These are phyloP conservation scores for Leptodontidium sp. DNA, from an alignment of 2,329 filamentous ascomycete species.

Conservation along the genomic window DNA sequence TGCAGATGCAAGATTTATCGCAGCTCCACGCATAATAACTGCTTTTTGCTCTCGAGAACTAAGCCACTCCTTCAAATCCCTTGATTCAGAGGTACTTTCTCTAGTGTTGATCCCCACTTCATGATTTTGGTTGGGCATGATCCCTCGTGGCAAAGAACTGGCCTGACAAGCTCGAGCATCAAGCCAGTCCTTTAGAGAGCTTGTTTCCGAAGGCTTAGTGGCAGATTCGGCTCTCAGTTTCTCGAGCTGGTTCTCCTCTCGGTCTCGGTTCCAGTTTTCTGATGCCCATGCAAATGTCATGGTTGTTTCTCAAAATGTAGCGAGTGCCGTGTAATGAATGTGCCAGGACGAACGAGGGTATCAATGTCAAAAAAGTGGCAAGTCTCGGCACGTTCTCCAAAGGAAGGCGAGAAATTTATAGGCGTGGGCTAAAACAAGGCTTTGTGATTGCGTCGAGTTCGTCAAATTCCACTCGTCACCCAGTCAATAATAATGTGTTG, in stretches of 20 bases:
- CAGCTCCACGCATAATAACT: too few relatives aligned
- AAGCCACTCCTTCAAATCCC: background rate
- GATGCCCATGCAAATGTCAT: conserved; percentile 6
- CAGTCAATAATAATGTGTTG: too few relatives aligned
- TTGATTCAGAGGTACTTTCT: background rate
- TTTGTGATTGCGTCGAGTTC: background rate
- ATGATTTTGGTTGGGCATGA: background rate
- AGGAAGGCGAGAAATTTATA: background rate
- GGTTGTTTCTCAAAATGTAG: background rate
- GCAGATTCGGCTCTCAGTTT: too few relatives aligned
- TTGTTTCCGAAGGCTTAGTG: background rate
- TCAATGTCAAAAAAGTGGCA: too few relatives aligned
- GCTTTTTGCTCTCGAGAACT: background rate
- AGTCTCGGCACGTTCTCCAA: background rate
- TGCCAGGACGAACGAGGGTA: background rate
- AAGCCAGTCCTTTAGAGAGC: background rate
- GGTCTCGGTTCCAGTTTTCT: background rate
- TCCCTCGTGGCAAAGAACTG: background rate
- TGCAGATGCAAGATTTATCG: background rate
- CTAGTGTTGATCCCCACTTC: too few relatives aligned
- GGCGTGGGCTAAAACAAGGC: background rate
- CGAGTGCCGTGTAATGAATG: background rate
- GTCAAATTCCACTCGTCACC: too few relatives aligned
- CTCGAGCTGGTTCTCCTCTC: background rate
- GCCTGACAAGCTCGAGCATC: background rate